Evolutionary conservation across 2,329 filamentous ascomycete genomes (phyloP), one percentile per base, ranked within the genome.

Genomic region (Aspergillus sp.): DNA sequence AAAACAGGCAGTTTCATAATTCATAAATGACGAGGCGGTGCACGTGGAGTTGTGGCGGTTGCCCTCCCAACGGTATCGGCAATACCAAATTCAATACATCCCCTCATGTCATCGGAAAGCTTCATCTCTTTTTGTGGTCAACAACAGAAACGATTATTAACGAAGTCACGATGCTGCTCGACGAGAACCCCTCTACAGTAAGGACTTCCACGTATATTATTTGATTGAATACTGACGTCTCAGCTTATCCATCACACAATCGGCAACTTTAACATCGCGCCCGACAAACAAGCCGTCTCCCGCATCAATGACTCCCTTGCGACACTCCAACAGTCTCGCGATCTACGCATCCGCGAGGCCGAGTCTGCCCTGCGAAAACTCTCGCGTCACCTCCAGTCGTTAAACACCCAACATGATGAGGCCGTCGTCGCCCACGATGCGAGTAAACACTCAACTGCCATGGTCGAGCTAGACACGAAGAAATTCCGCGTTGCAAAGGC

Each of bases 401-500:
- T 96, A 53, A 82, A 85, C 41, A 83, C 87, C 6, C 90, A 95
- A 70, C 88, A 96, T 77, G 82, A 85, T 55, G 91, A 96, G 75
- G 88, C 91, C 1, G 80, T 90, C 1, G 78, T 86, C 1, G 80
- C 87, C 3, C 91, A 96, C 79, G 90, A 91, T 63, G 85, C 90
- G 0, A 83, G 88, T 6, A 86, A 86, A 59, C 93, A 98, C 77
- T 91, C 93, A 6, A 87, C 87, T 37, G 86, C 90, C 70, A 96
- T 98, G 62, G 83, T 95, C 19, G 85, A 89, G 41, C 87, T 97
- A 60, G 93, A 98, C 76, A 96, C 91, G 1, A 87, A 93, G 66
- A 97, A 97, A 72, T 98, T 98, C 77, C 88, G 92, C 66, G 88
- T 91, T 57, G 93, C 93, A n/a, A 98, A 98, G 76, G 87, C 90